Evolutionary conservation across 1,284 basidiomycete genomes (phyloP).

Genomic region (Austroboletus niveus): DNA sequence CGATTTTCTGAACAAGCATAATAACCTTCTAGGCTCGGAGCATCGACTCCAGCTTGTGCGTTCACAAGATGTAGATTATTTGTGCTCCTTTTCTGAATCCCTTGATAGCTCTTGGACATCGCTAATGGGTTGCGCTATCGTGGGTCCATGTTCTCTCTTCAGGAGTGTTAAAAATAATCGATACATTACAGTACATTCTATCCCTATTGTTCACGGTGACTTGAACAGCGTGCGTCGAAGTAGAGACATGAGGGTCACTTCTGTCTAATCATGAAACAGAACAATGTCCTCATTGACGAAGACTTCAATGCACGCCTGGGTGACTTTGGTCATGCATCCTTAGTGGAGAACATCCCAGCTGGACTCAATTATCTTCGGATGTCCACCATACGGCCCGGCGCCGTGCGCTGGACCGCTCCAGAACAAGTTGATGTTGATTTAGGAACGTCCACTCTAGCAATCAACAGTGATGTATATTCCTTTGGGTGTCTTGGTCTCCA

Average conservation of each 20-base stretch:
- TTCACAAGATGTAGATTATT: background rate
- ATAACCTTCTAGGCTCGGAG: background rate
- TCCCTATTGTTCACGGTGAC: background rate
- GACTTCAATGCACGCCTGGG: conserved; percentile 1
- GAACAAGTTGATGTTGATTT: conserved; percentile 1
- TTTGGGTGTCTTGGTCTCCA: conserved; percentile 13
- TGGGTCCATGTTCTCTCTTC: background rate
- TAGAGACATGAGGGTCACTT: background rate
- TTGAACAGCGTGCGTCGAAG: background rate
- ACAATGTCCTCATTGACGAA: conserved; percentile 16
- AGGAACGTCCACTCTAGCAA: background rate
- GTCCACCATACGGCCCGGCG: conserved; percentile 6
- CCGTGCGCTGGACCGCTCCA: conserved; percentile 10
- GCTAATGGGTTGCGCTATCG: conserved; percentile 1
- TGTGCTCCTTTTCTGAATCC: too few species aligned
- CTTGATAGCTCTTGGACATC: conserved; percentile 5
- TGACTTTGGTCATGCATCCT: conserved; percentile 5
- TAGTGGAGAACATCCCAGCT: conserved; percentile 1
- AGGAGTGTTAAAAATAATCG: background rate
- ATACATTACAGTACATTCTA: background rate
- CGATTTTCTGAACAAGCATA: conserved; percentile 4
- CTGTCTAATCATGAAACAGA: conserved; percentile 1
- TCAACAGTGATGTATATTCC: conserved; percentile 13
- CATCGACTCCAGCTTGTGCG: conserved; percentile 11
- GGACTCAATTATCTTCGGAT: conserved; percentile 8